Conservation (phyloP, 768 basidiomycete genomes). For the Leccinellum luteum region DNA sequence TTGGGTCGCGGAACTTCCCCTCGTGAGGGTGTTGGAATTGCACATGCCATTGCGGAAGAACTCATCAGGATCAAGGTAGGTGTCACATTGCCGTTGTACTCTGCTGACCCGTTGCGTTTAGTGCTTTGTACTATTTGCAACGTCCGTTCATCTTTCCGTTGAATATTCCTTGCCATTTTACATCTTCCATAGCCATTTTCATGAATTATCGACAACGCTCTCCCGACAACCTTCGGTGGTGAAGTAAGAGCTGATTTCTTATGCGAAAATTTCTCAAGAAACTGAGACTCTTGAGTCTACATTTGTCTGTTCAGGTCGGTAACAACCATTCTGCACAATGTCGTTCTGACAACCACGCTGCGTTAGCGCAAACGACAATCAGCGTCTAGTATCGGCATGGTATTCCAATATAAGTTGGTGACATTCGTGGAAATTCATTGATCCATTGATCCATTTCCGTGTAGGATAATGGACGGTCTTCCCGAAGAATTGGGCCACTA, state of each 20-base stretch:
- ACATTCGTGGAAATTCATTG: background rate
- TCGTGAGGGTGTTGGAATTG: slow-evolving; percentile 75
- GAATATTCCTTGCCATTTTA: slow-evolving; percentile 1
- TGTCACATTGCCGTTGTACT: background rate
- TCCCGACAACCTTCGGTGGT: slow-evolving; percentile 75
- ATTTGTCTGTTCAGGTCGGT: slow-evolving; percentile 74
- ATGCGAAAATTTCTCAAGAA: background rate
- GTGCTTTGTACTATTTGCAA: slow-evolving; percentile 90
- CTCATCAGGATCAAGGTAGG: slow-evolving; percentile 69
- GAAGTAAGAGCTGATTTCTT: slow-evolving; percentile 49
- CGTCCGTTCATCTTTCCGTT: slow-evolving; percentile 43
- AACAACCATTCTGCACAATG: background rate
- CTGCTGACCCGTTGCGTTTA: slow-evolving; percentile 27
- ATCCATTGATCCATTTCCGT: background rate
- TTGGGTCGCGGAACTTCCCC: slow-evolving; percentile 91
- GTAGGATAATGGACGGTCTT: slow-evolving; percentile 72
- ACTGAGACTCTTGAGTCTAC: slow-evolving; percentile 49
- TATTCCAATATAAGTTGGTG: slow-evolving; percentile 74
- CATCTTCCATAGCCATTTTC: slow-evolving; percentile 58
- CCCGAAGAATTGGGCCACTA: slow-evolving; percentile 67
- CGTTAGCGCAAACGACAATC: slow-evolving; percentile 54
- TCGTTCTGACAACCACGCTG: background rate
- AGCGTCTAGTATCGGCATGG: slow-evolving; percentile 59
- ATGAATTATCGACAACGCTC: slow-evolving; percentile 74
- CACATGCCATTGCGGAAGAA: slow-evolving; percentile 80